phyloP scores from a whole-genome alignment of 2,329 filamentous ascomycete genomes.

The Pseudopithomyces chartarum region DNA sequence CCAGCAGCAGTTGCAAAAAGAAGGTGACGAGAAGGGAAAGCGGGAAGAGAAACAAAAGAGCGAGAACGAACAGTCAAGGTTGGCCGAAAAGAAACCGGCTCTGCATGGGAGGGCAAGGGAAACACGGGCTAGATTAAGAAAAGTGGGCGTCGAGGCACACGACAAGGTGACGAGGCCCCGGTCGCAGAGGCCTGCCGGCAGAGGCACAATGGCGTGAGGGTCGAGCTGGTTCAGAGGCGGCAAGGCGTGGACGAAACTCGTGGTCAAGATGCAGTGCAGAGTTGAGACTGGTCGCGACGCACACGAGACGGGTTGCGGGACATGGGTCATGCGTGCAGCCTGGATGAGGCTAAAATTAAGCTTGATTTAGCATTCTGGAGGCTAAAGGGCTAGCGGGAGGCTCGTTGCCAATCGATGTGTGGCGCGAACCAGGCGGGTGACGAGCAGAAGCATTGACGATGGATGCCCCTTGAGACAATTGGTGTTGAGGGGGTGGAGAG shows the following conservation, averaged over 20 bases:
- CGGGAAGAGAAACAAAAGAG: slow-evolving; percentile 32
- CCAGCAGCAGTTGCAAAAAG: slow-evolving; percentile 43
- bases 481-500: slow-evolving; percentile 38
- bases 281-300: slow-evolving; percentile 41
- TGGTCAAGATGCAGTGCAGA: slow-evolving; percentile 24
- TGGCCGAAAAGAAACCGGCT: slow-evolving; percentile 35
- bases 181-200: slow-evolving; percentile 19
- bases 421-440: slow-evolving; percentile 15
- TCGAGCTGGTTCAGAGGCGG: slow-evolving; percentile 24
- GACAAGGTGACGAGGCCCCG: slow-evolving; percentile 17
- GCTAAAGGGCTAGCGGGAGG: slow-evolving; percentile 19
- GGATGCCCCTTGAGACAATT: slow-evolving; percentile 44
- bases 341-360: slow-evolving; percentile 21
- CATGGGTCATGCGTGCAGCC: slow-evolving; percentile 33
- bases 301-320: slow-evolving; percentile 37
- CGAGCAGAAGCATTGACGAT: slow-evolving; percentile 30
- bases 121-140: slow-evolving; percentile 29
- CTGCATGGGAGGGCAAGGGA: slow-evolving; percentile 35
- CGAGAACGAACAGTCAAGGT: slow-evolving; percentile 30
- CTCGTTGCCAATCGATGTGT: slow-evolving; percentile 32
- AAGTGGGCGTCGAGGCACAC: slow-evolving; percentile 23
- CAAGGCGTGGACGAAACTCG: slow-evolving; percentile 33
- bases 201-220: slow-evolving; percentile 38
- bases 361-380: slow-evolving; percentile 23
- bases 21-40: slow-evolving; percentile 32